Evolutionary conservation across 129 eudicot genomes (phyloP), one percentile per base, ranked within the genome.

Genomic region (Lonicera japonica): DNA sequence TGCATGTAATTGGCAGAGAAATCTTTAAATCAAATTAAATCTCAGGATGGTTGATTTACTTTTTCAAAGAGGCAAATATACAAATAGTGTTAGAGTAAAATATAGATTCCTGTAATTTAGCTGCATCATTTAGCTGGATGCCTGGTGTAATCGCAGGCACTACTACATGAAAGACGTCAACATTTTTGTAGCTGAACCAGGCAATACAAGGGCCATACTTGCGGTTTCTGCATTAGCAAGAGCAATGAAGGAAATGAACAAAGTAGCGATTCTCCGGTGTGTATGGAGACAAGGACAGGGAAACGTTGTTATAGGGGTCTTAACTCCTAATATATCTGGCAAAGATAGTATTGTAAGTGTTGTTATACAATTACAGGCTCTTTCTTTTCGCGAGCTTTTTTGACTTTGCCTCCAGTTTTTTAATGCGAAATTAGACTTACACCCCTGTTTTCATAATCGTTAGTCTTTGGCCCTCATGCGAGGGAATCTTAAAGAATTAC

Each of bases 281-380:
- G 99, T 85, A 14, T 94, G 89, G 95, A 85, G 96, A 73, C 95
- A 85, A 77, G 96, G 99, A 29, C 99, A 94, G 74, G 69, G 83
- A 23, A 77, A 77, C 71, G 96, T 88, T 56, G 94, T 85, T 41
- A 66, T 94, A 19, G 99, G 96, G 54, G 92, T 88, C 60, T 73
- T 94, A 67, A 75, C 95, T 71, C 99, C 96, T 25, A 85, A 85
- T 58, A 47, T 94, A 45, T 88, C 95, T 52, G 87, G 79, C 41
- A 83, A 73, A 57, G 87, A 83, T 20, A 75, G 74, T 65, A 72
- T 85, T 63, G 99, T 94, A 73, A 88, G 99, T 78, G 65, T 41
- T 14, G 25, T 8, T 5, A 61, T 46, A 16, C 41, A 43, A 8
- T 62, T 22, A 24, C 56, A 22, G 51, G 6, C 6, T 29, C 6